Evolutionary conservation across 768 basidiomycete species (phyloP).

Genomic region (Phaffia tasmanica): DNA sequence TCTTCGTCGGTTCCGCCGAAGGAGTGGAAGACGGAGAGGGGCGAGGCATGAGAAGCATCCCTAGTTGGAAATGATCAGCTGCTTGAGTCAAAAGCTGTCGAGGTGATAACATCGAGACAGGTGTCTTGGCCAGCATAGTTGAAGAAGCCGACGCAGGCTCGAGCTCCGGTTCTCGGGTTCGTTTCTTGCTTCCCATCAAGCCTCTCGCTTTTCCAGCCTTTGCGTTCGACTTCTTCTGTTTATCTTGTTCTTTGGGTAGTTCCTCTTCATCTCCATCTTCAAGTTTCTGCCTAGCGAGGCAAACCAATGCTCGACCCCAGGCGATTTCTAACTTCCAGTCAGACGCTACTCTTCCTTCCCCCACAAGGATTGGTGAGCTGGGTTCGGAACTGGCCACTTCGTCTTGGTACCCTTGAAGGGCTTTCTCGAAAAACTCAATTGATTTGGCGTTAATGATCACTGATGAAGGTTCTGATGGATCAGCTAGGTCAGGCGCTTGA

Average conservation of each 20-base stretch:
- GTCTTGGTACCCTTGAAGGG: neutral
- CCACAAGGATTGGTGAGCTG: neutral
- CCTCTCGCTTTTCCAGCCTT: too few relatives aligned
- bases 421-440: neutral
- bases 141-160: neutral
- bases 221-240: neutral
- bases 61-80: too few relatives aligned
- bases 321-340: slow-evolving; percentile 2
- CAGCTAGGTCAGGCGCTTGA: neutral
- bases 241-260: neutral
- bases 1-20: too few relatives aligned
- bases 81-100: too few relatives aligned
- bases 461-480: neutral
- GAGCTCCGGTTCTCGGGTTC: neutral
- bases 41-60: too few relatives aligned
- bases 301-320: neutral
- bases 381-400: neutral
- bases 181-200: neutral
- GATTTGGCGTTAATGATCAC: slow-evolving; percentile 2
- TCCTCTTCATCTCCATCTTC: neutral
- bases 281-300: neutral
- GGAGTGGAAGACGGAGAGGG: too few relatives aligned
- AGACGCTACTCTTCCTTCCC: neutral
- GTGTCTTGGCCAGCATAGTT: neutral
- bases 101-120: too few relatives aligned